These are phyloP conservation scores for Domatiomyces globalis DNA, from an alignment of 2,329 filamentous ascomycete species.

Conservation along the genomic window DNA sequence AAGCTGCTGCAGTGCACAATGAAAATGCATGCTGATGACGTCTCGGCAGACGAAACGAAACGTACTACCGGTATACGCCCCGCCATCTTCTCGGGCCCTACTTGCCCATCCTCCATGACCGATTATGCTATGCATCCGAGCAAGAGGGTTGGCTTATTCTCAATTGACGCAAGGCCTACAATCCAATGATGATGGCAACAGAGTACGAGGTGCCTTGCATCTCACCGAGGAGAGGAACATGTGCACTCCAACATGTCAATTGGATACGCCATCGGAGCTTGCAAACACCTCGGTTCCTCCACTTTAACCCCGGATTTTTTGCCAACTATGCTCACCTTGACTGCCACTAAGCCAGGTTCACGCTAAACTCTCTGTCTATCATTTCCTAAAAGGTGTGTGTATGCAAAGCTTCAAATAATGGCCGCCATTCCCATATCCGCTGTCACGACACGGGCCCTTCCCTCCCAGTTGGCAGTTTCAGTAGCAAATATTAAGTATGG, in stretches of 20 bases:
- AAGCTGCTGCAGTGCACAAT: too few relatives aligned
- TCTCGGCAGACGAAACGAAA: background rate
- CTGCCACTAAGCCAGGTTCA: background rate
- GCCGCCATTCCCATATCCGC: background rate
- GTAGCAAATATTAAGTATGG: background rate
- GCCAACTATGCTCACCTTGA: background rate
- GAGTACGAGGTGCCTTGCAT: background rate
- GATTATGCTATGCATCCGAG: too few relatives aligned
- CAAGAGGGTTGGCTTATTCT: too few relatives aligned
- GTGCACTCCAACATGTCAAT: background rate
- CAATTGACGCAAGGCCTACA: background rate
- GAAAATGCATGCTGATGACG: too few relatives aligned
- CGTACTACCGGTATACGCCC: background rate
- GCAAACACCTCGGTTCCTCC: background rate
- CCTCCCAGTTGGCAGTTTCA: background rate
- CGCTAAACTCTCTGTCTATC: background rate
- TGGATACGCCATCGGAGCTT: background rate
- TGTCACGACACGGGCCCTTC: background rate
- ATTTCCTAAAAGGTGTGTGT: background rate
- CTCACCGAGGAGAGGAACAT: background rate
- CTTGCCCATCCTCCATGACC: too few relatives aligned
- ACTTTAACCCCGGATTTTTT: background rate
- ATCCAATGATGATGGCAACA: background rate
- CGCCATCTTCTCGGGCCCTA: too few relatives aligned
- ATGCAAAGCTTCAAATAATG: background rate